These are phyloP conservation scores for Quercus mongolica DNA, from an alignment of 306 rosid genomes.

Conservation along the genomic window DNA sequence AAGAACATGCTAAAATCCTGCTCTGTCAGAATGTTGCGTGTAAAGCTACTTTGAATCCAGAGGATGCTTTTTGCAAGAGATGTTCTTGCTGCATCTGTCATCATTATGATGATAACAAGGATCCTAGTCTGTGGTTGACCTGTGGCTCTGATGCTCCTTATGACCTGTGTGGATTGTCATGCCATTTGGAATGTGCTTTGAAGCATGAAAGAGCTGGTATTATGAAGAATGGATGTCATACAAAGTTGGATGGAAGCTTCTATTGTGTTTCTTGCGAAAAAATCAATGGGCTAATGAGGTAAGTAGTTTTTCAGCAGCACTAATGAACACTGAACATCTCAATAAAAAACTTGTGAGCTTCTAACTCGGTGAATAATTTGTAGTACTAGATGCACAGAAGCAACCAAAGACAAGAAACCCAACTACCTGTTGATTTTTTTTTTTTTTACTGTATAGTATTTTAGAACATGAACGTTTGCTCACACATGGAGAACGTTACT, in stretches of 20 bases:
- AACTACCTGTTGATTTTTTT: background rate
- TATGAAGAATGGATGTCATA: slow-evolving; percentile 42
- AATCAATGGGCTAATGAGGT: slow-evolving; percentile 79
- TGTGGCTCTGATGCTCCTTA: slow-evolving; percentile 50
- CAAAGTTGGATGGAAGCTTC: slow-evolving; percentile 72
- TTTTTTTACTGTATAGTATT: background rate
- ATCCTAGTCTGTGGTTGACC: slow-evolving; percentile 91
- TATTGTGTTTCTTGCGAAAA: slow-evolving; percentile 77
- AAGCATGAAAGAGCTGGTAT: slow-evolving; percentile 60
- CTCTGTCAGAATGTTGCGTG: slow-evolving; percentile 77
- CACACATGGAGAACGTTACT: slow-evolving; percentile 5
- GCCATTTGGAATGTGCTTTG: slow-evolving; percentile 94
- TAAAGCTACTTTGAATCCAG: slow-evolving; percentile 60
- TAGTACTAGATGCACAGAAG: background rate
- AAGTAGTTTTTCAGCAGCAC: slow-evolving; percentile 19
- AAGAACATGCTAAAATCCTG: slow-evolving; percentile 37
- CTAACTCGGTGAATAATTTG: background rate
- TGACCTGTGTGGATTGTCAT: slow-evolving; percentile 78
- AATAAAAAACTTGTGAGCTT: background rate
- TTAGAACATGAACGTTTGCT: slow-evolving; percentile 4
- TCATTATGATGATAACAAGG: slow-evolving; percentile 85
- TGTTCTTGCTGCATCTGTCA: slow-evolving; percentile 92
- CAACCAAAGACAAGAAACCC: background rate
- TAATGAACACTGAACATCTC: background rate
- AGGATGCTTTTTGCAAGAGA: slow-evolving; percentile 78